These are phyloP conservation scores for Penicillium daleae DNA, from an alignment of 495 filamentous ascomycete species.

Conservation along the genomic window DNA sequence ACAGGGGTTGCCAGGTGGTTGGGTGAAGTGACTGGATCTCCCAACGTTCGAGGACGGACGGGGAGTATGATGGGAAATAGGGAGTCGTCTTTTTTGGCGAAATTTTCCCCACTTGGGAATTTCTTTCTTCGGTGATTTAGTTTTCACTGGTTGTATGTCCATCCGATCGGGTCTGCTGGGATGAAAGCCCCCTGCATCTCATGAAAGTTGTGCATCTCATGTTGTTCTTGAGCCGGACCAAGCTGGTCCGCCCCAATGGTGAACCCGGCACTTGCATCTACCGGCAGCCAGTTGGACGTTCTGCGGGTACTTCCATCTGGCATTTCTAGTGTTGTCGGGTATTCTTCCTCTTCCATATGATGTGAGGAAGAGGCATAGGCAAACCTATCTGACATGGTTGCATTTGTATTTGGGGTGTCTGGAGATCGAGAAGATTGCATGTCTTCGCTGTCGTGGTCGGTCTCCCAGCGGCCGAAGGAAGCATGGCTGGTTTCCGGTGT, in stretches of 20 bases:
- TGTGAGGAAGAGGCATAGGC: background rate
- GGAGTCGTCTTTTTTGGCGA: background rate
- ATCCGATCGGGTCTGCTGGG: slow-evolving; percentile 6
- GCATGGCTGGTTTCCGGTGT: slow-evolving; percentile 33
- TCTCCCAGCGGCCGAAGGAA: slow-evolving; percentile 28
- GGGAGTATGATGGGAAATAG: background rate
- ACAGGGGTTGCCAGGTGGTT: background rate
- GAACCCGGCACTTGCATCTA: slow-evolving; percentile 41
- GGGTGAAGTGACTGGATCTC: background rate
- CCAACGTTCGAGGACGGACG: background rate
- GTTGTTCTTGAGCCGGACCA: background rate
- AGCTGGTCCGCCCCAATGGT: slow-evolving; percentile 27
- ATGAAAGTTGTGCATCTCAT: slow-evolving; percentile 7
- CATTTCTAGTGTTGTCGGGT: slow-evolving; percentile 41
- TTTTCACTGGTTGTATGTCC: slow-evolving; percentile 12
- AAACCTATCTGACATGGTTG: background rate
- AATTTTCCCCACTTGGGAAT: background rate
- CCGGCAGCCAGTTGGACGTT: slow-evolving; percentile 44
- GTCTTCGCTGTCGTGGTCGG: slow-evolving; percentile 24
- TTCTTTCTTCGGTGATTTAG: background rate
- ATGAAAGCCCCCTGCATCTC: slow-evolving; percentile 17
- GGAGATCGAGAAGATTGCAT: slow-evolving; percentile 8
- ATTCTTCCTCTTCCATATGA: slow-evolving; percentile 17
- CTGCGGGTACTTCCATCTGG: slow-evolving; percentile 42
- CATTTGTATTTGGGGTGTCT: background rate